These are phyloP conservation scores for Lotus japonicus DNA, from an alignment of 306 rosid species.

Conservation along the genomic window DNA sequence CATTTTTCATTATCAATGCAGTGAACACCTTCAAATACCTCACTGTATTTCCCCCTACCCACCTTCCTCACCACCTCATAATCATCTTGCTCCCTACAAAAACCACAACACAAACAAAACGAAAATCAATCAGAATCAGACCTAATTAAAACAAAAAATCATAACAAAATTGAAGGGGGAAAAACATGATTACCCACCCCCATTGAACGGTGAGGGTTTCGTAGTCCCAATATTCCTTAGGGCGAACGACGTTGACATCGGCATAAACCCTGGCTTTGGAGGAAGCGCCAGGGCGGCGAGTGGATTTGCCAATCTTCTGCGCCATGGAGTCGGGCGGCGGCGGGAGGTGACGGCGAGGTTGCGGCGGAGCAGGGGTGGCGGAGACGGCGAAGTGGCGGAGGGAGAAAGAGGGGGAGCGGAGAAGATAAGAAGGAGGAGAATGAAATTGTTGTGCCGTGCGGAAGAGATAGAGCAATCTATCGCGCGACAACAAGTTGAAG, in stretches of 20 bases:
- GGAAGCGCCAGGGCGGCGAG: constrained; percentile 97
- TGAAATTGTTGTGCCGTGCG: background rate
- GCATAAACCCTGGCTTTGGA: constrained; percentile 80
- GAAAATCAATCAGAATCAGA: background rate
- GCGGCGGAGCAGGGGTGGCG: constrained; percentile 35
- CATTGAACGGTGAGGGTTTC: constrained; percentile 91
- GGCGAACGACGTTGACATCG: constrained; percentile 85
- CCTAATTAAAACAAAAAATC: constrained; percentile 3
- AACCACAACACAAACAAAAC: background rate
- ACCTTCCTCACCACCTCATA: constrained; percentile 96
- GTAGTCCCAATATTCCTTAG: constrained; percentile 92
- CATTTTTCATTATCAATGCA: constrained; percentile 79
- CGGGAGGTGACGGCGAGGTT: constrained; percentile 6
- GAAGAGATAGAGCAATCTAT: constrained; percentile 30
- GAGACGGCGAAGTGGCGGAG: constrained; percentile 42
- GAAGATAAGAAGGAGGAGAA: background rate
- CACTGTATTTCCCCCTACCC: constrained; percentile 95
- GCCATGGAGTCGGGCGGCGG: constrained; percentile 61
- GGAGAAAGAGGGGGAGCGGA: constrained; percentile 6
- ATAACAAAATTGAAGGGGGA: background rate
- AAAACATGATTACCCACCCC: constrained; percentile 74
- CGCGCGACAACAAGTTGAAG: constrained; percentile 45
- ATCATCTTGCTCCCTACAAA: constrained; percentile 80
- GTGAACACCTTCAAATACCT: constrained; percentile 92
- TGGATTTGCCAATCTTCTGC: constrained; percentile 86